A percentile compares a stretch with the other conserved stretches of the same genome.
Conservation (phyloP, 2,329 filamentous ascomycete genomes). For the Chaetoscypha palmicola region DNA sequence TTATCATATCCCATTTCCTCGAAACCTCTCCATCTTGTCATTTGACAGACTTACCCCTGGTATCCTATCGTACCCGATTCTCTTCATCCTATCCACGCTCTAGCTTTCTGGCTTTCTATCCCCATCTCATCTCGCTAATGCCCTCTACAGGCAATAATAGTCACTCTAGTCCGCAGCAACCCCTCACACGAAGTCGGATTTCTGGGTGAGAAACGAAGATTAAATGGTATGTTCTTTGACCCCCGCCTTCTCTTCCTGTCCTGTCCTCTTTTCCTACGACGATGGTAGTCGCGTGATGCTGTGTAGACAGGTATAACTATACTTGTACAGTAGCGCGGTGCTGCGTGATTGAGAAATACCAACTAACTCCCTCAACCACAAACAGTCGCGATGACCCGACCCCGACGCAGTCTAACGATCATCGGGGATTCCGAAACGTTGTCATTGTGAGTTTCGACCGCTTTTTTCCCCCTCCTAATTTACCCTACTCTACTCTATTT, state of each 20-base stretch:
- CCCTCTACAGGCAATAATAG: constrained; percentile 74
- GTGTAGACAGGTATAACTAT: too few species aligned
- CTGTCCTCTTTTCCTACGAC: too few species aligned
- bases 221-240: constrained; percentile 80
- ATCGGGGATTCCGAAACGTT: constrained; percentile 92
- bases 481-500: too few species aligned
- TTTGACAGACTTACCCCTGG: too few species aligned
- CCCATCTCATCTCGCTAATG: not conserved
- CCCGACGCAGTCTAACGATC: constrained; percentile 81
- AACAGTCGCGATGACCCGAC: constrained; percentile 90
- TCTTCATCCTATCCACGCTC: not conserved
- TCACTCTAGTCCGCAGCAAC: constrained; percentile 93
- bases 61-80: too few species aligned
- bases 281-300: too few species aligned
- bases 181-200: constrained; percentile 83
- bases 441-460: constrained; percentile 56
- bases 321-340: too few species aligned
- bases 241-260: constrained; percentile 4
- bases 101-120: too few species aligned
- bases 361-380: too few species aligned
- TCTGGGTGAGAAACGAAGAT: constrained; percentile 77
- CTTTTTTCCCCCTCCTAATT: constrained; percentile 10
- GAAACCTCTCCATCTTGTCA: too few species aligned
- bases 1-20: too few species aligned
- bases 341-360: too few species aligned